A percentile compares a stretch with the other conserved stretches of the same genome.
Conservation (phyloP, 1,139 yeast genomes). For the Geotrichum bryndzae region DNA sequence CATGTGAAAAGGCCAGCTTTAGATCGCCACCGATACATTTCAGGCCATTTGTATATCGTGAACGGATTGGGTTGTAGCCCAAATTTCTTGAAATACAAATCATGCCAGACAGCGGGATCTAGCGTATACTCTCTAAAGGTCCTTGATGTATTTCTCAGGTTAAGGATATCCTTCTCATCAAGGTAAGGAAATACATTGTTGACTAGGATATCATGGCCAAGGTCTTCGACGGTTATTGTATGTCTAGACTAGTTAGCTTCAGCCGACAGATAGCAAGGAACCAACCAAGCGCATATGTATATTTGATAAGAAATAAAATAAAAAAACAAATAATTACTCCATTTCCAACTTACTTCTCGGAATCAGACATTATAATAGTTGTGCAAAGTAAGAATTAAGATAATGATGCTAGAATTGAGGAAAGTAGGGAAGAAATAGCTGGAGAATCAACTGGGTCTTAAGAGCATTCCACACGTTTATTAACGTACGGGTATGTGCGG, state of each 20-base stretch:
- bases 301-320: too few species aligned
- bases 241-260: not conserved
- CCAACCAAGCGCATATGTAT: not conserved
- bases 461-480: too few species aligned
- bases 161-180: conserved; percentile 23
- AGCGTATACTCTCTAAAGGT: conserved; percentile 20
- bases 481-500: not conserved
- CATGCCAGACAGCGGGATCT: conserved; percentile 32
- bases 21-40: conserved; percentile 43
- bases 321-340: not conserved
- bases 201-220: conserved; percentile 31
- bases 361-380: not conserved
- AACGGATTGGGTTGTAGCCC: conserved; percentile 27
- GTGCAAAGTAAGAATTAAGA: not conserved
- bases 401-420: not conserved
- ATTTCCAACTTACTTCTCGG: not conserved
- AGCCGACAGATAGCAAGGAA: not conserved
- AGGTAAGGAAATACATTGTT: conserved; percentile 29
- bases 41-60: conserved; percentile 43
- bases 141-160: conserved; percentile 23
- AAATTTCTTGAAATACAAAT: conserved; percentile 26
- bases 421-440: not conserved
- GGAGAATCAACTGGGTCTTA: too few species aligned
- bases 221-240: conserved; percentile 3
- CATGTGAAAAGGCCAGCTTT: conserved; percentile 51